Evolutionary conservation across 2,329 filamentous ascomycete species (phyloP).

Genomic region (Akanthomyces dipterigenus): DNA sequence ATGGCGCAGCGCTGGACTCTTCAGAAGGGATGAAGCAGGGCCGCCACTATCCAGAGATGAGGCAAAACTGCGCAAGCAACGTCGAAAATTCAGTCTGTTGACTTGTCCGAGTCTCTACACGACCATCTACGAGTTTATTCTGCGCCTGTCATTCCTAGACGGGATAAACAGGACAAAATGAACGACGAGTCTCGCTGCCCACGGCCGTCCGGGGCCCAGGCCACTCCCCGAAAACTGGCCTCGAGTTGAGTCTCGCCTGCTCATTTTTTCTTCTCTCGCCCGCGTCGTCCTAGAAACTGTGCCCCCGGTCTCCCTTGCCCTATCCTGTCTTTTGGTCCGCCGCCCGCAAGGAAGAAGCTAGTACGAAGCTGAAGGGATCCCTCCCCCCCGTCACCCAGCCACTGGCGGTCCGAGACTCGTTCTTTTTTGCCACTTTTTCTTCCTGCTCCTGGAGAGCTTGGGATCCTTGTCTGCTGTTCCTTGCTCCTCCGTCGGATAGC

Average conservation of each 20-base stretch:
- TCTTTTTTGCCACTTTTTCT: neutral
- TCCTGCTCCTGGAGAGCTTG: neutral
- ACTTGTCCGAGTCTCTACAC: neutral
- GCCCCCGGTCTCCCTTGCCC: neutral
- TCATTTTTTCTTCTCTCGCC: too few species aligned
- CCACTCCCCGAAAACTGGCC: neutral
- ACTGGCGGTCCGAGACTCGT: neutral
- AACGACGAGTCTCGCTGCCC: conserved; percentile 4
- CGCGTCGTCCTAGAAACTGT: neutral
- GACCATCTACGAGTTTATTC: neutral
- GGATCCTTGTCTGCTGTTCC: neutral
- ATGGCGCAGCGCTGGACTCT: neutral
- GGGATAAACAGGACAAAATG: neutral
- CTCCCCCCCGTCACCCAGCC: neutral
- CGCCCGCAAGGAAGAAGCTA: neutral
- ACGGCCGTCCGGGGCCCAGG: neutral
- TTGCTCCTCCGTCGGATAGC: neutral
- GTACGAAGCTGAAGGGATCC: neutral
- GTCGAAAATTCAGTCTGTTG: neutral
- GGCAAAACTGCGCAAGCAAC: neutral
- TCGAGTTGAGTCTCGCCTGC: neutral
- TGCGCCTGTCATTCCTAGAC: neutral
- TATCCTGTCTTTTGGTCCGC: neutral
- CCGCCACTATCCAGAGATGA: neutral
- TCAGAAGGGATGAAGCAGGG: neutral